phyloP scores from a whole-genome alignment of 2,329 filamentous ascomycete species.

The Penicillium brasilianum region DNA sequence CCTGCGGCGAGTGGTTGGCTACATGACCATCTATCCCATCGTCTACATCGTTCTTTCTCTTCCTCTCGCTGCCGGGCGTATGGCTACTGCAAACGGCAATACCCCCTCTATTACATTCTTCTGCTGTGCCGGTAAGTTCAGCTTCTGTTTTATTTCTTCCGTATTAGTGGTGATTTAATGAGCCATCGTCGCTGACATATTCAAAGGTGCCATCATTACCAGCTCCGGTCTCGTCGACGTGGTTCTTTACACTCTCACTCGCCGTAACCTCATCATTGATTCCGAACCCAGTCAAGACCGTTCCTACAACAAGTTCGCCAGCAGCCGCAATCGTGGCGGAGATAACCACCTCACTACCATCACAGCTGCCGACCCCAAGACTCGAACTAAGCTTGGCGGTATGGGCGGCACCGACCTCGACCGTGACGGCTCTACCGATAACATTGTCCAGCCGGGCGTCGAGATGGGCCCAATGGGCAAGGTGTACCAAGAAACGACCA shows the following conservation, averaged over 20 bases:
- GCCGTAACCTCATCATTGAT: slow-evolving; percentile 60
- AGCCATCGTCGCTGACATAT: slow-evolving; percentile 5
- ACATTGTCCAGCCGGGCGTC: slow-evolving; percentile 45
- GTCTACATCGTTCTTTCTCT: slow-evolving; percentile 67
- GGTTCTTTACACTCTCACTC: slow-evolving; percentile 62
- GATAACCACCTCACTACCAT: slow-evolving; percentile 41
- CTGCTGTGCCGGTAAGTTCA: slow-evolving; percentile 51
- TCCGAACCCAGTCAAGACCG: slow-evolving; percentile 51
- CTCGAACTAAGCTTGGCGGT: slow-evolving; percentile 20
- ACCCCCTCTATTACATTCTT: slow-evolving; percentile 50
- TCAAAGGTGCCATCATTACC: slow-evolving; percentile 57
- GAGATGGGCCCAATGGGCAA: slow-evolving; percentile 44
- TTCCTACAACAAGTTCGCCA: slow-evolving; percentile 40
- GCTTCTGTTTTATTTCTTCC: not conserved
- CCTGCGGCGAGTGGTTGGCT: slow-evolving; percentile 50
- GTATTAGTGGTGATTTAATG: not conserved
- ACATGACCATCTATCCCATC: slow-evolving; percentile 55
- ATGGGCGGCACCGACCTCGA: slow-evolving; percentile 30
- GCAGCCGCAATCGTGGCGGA: slow-evolving; percentile 33
- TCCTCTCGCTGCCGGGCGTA: slow-evolving; percentile 60
- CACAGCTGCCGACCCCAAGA: slow-evolving; percentile 37
- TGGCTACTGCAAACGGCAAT: slow-evolving; percentile 46
- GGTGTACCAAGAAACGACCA: slow-evolving; percentile 52
- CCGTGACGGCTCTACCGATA: slow-evolving; percentile 54
- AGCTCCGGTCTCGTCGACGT: slow-evolving; percentile 65